Conservation (phyloP, 371 early-diverging fungal genomes). For the Circinella minor region DNA sequence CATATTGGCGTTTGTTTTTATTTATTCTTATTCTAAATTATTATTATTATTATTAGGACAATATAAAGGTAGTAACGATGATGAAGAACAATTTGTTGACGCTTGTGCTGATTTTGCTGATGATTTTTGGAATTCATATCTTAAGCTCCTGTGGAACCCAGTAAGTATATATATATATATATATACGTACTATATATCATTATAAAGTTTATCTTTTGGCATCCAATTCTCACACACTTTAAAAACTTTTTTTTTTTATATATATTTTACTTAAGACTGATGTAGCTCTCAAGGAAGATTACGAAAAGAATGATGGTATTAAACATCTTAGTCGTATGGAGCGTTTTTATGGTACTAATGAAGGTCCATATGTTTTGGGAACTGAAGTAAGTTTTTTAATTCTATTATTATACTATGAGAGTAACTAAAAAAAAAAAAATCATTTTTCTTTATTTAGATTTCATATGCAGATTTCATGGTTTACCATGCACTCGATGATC, state of each 20-base stretch:
- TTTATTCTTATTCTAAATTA: no score
- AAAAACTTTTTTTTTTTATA: no score
- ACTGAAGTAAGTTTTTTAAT: slow-evolving; percentile 11
- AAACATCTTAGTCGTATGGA: slow-evolving; percentile 14
- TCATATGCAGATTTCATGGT: slow-evolving; percentile 23
- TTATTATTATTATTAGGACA: slow-evolving; percentile 2
- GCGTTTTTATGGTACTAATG: slow-evolving; percentile 9
- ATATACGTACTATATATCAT: no score
- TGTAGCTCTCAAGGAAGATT: not conserved
- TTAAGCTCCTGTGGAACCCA: not conserved
- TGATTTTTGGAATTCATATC: not conserved
- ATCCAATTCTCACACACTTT: no score
- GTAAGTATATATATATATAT: not conserved
- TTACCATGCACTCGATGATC: slow-evolving; percentile 16
- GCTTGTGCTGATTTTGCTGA: slow-evolving; percentile 10
- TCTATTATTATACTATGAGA: no score
- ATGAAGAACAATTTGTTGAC: slow-evolving; percentile 14
- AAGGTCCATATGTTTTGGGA: slow-evolving; percentile 21
- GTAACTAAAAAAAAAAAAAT: not conserved
- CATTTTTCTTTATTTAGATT: slow-evolving; percentile 12
- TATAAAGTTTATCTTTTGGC: no score
- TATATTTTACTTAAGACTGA: not conserved
- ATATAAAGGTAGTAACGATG: slow-evolving; percentile 9
- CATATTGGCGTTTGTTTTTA: no score
- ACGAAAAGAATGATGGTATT: not conserved